Evolutionary conservation across 176 grass and related monocot species (phyloP), one percentile per base, ranked within the genome.

Genomic region (Tillandsia leiboldiana): DNA sequence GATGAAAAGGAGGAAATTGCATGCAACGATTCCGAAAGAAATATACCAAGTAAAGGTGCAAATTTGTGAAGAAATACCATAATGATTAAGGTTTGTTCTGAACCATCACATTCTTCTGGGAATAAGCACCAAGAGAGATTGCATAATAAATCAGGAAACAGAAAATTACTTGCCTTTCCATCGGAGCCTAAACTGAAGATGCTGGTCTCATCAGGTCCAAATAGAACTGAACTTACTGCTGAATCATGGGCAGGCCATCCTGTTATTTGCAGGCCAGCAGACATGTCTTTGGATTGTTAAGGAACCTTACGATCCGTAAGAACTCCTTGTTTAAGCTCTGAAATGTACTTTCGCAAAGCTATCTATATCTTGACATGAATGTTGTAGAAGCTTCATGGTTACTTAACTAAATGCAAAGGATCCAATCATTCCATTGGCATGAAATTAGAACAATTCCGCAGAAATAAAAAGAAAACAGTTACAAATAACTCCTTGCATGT

Each of bases 201-300:
- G 70, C 93, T 96, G 33, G 93, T 96, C 83, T 96, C 93, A 74
- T 86, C 89, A 49, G 88, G 93, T 29, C 93, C 93, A 79, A 96
- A 96, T 76, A 86, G 83, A 75, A 96, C 74, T 51, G 88, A 92
- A 70, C 81, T 89, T 70, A 92, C 81, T 69, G 93, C 88, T 12
- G 81, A 80, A 70, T 96, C 93, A 92, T 96, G 93, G 13, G 93
- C 93, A 65, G 93, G 93, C 93, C 93, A 96, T 75, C 93, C 93
- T 51, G 93, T 96, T 70, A 96, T 96, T 82, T 92, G 93, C 71
- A 96, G 88, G 78, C 93, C 86, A 83, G 88, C 86, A 81, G 88
- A 91, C 93, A 96, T 96, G 78, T 96, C 93, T 96, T 73, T 80
- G 67, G 64, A 59, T 71, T 63, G 79, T 82, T 59, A 87, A 87